Evolutionary conservation across 768 basidiomycete genomes (phyloP).

Genomic region (Boletus coccyginus): DNA sequence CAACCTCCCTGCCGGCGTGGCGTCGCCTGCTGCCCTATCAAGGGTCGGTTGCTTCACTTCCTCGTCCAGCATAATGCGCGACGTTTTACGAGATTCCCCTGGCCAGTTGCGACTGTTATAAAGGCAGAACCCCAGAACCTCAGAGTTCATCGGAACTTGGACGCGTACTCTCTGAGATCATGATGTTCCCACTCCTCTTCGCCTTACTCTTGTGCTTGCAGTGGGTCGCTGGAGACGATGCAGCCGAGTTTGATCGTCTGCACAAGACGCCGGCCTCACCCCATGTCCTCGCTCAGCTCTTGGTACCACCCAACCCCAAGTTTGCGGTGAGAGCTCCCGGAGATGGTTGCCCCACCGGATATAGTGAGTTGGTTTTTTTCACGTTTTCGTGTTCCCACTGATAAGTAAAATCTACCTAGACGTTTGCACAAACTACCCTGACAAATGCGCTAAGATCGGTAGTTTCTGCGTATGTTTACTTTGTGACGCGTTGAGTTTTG

Average conservation of each 20-base stretch:
- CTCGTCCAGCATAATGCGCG: neutral
- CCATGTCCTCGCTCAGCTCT: conserved; percentile 8
- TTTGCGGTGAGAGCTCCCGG: conserved; percentile 4
- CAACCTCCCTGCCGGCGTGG: neutral
- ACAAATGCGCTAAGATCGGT: conserved; percentile 13
- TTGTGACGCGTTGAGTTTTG: too few species aligned
- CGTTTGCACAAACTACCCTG: conserved; percentile 18
- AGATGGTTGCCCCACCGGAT: conserved; percentile 11
- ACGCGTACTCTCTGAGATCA: neutral
- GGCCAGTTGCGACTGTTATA: neutral
- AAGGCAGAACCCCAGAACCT: neutral
- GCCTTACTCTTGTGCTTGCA: conserved; percentile 7
- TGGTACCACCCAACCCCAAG: conserved; percentile 5
- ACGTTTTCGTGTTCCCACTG: neutral
- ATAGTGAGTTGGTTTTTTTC: conserved; percentile 4
- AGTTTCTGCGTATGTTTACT: conserved; percentile 18
- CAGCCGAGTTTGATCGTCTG: neutral
- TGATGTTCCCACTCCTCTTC: conserved; percentile 14
- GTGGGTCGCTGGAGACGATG: conserved; percentile 5
- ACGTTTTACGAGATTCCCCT: neutral
- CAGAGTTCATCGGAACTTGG: neutral
- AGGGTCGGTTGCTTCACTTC: neutral
- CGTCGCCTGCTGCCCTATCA: neutral
- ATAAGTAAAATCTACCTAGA: conserved; percentile 6
- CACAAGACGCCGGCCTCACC: neutral